Percentiles rank a stretch among this genome's conserved stretches.
Evolutionary conservation across 352 stramenopile genomes (phyloP).

Genomic region (Thraustotheca clavata): DNA sequence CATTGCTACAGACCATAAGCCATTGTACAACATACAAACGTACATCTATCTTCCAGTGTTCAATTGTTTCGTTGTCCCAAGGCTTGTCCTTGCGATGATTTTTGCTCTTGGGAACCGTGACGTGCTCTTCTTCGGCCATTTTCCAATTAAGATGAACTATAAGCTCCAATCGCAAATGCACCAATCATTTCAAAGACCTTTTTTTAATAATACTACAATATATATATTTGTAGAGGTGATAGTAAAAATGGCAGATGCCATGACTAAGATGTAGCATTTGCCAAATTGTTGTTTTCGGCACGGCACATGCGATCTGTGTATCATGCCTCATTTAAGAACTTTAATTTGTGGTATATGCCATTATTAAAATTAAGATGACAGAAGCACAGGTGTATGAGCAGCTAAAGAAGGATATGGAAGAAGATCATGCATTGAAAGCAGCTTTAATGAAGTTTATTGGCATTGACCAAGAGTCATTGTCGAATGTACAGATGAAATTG

Average conservation of each 20-base stretch:
- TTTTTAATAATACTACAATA: background rate
- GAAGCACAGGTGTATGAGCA: background rate
- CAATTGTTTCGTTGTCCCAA: constrained; percentile 97
- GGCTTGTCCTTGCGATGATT: constrained; percentile 99
- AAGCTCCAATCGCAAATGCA: constrained; percentile 1
- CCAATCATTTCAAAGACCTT: background rate
- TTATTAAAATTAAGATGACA: background rate
- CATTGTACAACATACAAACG: constrained; percentile 25
- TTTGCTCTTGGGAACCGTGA: constrained; percentile 49
- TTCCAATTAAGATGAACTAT: background rate
- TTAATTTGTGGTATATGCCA: background rate
- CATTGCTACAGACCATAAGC: constrained; percentile 40
- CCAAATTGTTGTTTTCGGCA: background rate
- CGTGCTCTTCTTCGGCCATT: background rate
- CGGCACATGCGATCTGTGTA: background rate
- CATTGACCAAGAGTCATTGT: background rate
- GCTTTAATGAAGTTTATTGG: background rate
- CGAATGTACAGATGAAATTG: background rate
- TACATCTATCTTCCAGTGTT: constrained; percentile 98
- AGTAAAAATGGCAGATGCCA: background rate
- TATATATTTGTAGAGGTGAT: too few species aligned
- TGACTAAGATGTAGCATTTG: background rate
- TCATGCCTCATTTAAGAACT: background rate
- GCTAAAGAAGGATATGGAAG: background rate
- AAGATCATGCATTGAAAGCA: background rate